Evolutionary conservation across 345 rosid species (phyloP), one percentile per base, ranked within the genome.

Genomic region (Abelmoschus esculentus): DNA sequence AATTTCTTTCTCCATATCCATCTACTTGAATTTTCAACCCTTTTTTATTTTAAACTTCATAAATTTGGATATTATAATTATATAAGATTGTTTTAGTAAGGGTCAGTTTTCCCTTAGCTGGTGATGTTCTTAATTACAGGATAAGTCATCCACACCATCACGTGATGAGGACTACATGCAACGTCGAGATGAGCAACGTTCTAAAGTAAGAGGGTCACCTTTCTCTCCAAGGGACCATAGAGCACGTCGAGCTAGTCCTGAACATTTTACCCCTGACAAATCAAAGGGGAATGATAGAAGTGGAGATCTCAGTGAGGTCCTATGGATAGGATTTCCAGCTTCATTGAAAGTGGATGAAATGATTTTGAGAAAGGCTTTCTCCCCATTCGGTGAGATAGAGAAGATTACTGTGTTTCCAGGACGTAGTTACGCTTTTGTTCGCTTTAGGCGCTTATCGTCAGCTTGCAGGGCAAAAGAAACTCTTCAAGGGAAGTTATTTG

Each of bases 381-480:
- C 90, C 4, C 91, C 96, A 32, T 93, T 87, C 72, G 98, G 98
- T 73, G 98, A 93, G 74, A 78, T 91, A 72, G 89, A 86, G 52
- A 93, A 85, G 83, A 84, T 93, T 47, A 83, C 95, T 18, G 86
- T 83, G 66, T 89, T 93, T 79, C 96, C 97, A 34, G 97, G 98
- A 66, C 97, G 97, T 65, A 93, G 96, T 78, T 93, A 91, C 82
- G 98, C 98, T 70, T 93, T 93, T 80, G 92, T 93, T 76, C 90
- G 83, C 32, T 93, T 87, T 80, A 81, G 83, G 72, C 82, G 73
- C 75, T 15, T 82, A 66, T 70, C 66, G 12, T 82, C 96, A 66
- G 97, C 98, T 67, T 87, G 81, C 81, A 79, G 85, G 82, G 97
- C 98, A 19, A 93, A 91, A 85, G 96, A 93, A 78, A 83, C 91